Evolutionary conservation across 2,329 filamentous ascomycete genomes (phyloP).

Genomic region (Penicillium sp.): DNA sequence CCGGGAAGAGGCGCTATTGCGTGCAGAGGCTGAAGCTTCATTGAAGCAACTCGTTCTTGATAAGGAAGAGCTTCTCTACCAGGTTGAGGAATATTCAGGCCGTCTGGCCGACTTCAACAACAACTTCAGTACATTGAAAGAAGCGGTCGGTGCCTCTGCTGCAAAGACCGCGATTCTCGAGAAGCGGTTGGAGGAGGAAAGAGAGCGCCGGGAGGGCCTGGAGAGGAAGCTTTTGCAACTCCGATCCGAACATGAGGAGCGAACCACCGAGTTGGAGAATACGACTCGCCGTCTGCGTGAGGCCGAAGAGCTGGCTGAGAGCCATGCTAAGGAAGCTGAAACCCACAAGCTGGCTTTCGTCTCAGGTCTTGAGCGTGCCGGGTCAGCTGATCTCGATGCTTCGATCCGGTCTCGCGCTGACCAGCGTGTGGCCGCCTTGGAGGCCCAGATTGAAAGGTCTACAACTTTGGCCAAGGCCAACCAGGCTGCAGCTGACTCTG

Average conservation of each 20-base stretch:
- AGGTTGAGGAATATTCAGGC: conserved; percentile 66
- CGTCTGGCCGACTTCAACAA: conserved; percentile 68
- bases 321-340: conserved; percentile 81
- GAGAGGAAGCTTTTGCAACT: conserved; percentile 76
- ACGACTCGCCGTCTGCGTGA: conserved; percentile 74
- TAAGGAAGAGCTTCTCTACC: conserved; percentile 72
- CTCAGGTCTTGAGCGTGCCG: conserved; percentile 75
- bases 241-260: conserved; percentile 78
- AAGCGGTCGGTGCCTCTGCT: conserved; percentile 75
- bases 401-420: conserved; percentile 42
- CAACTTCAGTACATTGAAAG: conserved; percentile 72
- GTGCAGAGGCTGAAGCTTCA: conserved; percentile 73
- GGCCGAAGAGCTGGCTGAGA: conserved; percentile 83
- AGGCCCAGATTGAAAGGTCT: conserved; percentile 75
- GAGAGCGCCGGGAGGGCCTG: conserved; percentile 69
- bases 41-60: conserved; percentile 79
- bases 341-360: conserved; percentile 82
- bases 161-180: conserved; percentile 77
- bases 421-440: conserved; percentile 68
- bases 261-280: conserved; percentile 73
- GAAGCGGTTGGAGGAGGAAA: conserved; percentile 75
- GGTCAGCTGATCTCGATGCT: conserved; percentile 41
- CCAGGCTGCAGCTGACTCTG: conserved; percentile 80
- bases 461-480: conserved; percentile 83
- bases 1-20: conserved; percentile 76